These are phyloP conservation scores for Thuja plicata DNA, from an alignment of 83 land plant species.

Conservation along the genomic window DNA sequence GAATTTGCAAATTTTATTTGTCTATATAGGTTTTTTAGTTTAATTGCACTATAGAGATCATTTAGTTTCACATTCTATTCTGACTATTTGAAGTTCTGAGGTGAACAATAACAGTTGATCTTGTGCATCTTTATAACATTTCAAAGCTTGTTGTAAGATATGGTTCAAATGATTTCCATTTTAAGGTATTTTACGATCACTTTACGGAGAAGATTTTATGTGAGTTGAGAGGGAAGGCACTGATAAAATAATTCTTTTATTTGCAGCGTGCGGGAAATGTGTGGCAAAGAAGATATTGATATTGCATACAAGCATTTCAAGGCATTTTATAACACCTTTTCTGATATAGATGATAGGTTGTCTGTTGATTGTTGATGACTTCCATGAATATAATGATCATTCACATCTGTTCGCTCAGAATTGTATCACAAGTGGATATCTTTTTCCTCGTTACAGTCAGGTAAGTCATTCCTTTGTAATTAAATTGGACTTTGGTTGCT, in stretches of 20 bases:
- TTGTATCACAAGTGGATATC: background rate
- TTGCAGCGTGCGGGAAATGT: constrained; percentile 86
- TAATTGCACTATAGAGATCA: background rate
- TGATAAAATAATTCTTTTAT: constrained; percentile 3
- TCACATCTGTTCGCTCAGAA: background rate
- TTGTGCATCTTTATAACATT: background rate
- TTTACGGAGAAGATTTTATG: background rate
- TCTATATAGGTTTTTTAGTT: background rate
- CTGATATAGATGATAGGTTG: constrained; percentile 71
- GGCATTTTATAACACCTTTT: constrained; percentile 77
- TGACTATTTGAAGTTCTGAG: background rate
- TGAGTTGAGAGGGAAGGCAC: background rate
- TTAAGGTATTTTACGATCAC: background rate
- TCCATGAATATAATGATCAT: background rate
- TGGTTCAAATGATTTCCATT: background rate
- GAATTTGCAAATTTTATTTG: background rate
- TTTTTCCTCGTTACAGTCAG: background rate
- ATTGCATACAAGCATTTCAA: constrained; percentile 77
- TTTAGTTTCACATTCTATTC: background rate
- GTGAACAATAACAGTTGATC: background rate
- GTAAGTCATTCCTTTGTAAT: background rate
- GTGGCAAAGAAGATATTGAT: constrained; percentile 87
- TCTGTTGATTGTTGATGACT: constrained; percentile 43
- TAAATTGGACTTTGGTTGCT: background rate
- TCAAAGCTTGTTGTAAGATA: background rate